These are phyloP conservation scores for Hymenoscyphus infarciens DNA, from an alignment of 2,329 filamentous ascomycete genomes.

Conservation along the genomic window DNA sequence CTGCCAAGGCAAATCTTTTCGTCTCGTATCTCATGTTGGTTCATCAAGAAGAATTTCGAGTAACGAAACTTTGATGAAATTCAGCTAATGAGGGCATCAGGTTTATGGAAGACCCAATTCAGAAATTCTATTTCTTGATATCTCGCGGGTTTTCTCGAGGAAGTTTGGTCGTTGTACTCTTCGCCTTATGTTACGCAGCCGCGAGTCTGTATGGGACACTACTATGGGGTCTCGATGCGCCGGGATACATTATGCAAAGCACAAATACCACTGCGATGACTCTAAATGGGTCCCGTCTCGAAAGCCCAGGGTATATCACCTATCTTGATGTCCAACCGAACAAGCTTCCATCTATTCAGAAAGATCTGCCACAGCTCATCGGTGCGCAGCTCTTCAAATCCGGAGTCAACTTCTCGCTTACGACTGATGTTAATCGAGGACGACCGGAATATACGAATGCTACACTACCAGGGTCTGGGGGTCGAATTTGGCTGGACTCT, in stretches of 20 bases:
- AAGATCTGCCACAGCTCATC: constrained; percentile 4
- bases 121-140: constrained; percentile 8
- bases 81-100: neutral
- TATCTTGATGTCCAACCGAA: constrained; percentile 5
- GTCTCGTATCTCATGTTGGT: constrained; percentile 7
- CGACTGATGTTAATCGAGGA: constrained; percentile 5
- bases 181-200: neutral
- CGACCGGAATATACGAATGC: neutral
- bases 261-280: neutral
- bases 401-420: constrained; percentile 7
- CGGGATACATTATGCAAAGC: constrained; percentile 7
- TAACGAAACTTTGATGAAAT: neutral
- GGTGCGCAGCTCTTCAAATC: constrained; percentile 10
- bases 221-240: constrained; percentile 11
- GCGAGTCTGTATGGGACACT: constrained; percentile 11
- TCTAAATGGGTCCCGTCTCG: constrained; percentile 2
- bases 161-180: constrained; percentile 3
- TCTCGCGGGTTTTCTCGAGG: constrained; percentile 7
- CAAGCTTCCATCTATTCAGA: neutral
- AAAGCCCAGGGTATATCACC: constrained; percentile 6
- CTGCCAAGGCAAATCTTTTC: constrained; percentile 4
- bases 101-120: constrained; percentile 10
- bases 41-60: neutral
- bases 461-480: neutral
- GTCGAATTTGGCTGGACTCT: constrained; percentile 8